Percentiles rank a stretch among this genome's conserved stretches.
Conservation (phyloP, 1,139 yeast species). For the Yamadazyma spencermartinsiae region DNA sequence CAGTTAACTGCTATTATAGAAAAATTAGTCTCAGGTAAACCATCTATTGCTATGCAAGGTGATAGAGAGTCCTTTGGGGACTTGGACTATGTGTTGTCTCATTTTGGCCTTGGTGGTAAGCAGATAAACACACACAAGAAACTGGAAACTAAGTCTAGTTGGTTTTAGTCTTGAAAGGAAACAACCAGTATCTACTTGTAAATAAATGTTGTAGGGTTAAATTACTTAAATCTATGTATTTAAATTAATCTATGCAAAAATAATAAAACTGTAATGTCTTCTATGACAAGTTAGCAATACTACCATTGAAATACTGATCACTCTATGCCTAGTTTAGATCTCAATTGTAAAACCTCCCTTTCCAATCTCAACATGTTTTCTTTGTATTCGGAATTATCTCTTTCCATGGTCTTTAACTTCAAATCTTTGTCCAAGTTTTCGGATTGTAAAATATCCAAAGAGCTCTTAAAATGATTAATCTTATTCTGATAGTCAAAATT, state of each 20-base stretch:
- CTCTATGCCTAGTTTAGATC: slow-evolving; percentile 31
- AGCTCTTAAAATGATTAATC: slow-evolving; percentile 34
- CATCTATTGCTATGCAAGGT: slow-evolving; percentile 89
- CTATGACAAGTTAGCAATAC: no score
- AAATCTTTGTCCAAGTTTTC: slow-evolving; percentile 46
- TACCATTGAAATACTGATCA: slow-evolving; percentile 1
- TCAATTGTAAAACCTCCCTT: slow-evolving; percentile 67
- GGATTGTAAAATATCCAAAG: slow-evolving; percentile 36
- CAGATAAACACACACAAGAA: slow-evolving; percentile 28
- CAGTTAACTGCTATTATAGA: slow-evolving; percentile 78
- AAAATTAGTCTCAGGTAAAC: slow-evolving; percentile 72
- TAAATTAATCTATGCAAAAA: slow-evolving; percentile 3
- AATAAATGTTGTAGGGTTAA: neutral
- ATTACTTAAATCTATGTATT: slow-evolving; percentile 3
- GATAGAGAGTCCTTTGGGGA: slow-evolving; percentile 85
- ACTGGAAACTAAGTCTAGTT: neutral
- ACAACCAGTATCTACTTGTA: neutral
- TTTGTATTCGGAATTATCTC: slow-evolving; percentile 48
- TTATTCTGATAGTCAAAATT: slow-evolving; percentile 49
- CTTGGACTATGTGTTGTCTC: slow-evolving; percentile 61
- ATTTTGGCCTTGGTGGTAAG: slow-evolving; percentile 70
- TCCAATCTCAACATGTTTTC: slow-evolving; percentile 59
- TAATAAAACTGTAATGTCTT: neutral
- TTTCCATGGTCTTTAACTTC: slow-evolving; percentile 31
- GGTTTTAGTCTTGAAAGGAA: slow-evolving; percentile 1